Conservation (phyloP, 2,329 filamentous ascomycete species). For the Niveomyces coronatus region DNA sequence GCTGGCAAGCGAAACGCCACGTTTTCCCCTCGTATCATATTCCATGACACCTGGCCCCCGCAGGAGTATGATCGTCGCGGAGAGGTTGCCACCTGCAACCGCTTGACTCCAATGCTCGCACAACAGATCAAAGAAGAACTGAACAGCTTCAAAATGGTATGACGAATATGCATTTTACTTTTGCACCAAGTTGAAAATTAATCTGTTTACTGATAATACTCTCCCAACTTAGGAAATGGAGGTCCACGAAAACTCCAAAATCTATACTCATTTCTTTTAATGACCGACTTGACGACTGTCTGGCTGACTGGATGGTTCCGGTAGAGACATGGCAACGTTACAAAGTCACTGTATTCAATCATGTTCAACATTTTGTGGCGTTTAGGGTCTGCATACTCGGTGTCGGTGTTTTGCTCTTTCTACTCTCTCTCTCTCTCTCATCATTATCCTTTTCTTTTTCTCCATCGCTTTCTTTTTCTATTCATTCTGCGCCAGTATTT, state of each 20-base stretch:
- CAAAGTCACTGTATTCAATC: conserved; percentile 31
- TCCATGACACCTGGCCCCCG: conserved; percentile 92
- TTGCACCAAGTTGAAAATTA: neutral
- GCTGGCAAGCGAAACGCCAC: conserved; percentile 55
- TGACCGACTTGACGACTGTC: conserved; percentile 19
- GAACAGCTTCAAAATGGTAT: conserved; percentile 92
- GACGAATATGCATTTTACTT: too few relatives aligned
- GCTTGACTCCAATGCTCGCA: conserved; percentile 88
- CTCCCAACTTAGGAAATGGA: conserved; percentile 85
- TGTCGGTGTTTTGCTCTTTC: conserved; percentile 43
- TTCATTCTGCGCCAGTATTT: conserved; percentile 10
- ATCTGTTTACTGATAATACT: conserved; percentile 7
- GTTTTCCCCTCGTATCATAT: conserved; percentile 89
- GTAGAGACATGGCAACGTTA: conserved; percentile 7
- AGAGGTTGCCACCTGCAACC: conserved; percentile 95
- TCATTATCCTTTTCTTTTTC: conserved; percentile 25
- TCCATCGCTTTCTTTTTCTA: conserved; percentile 14
- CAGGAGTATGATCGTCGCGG: conserved; percentile 93
- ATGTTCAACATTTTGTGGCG: conserved; percentile 38
- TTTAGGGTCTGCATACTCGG: conserved; percentile 48
- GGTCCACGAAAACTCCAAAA: conserved; percentile 96
- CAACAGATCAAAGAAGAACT: conserved; percentile 99
- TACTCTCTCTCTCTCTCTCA: conserved; percentile 24
- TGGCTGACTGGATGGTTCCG: conserved; percentile 3
- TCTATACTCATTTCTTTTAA: conserved; percentile 99